These are phyloP conservation scores for Xanthoconium separans DNA, from an alignment of 1,284 basidiomycete genomes.

Conservation along the genomic window DNA sequence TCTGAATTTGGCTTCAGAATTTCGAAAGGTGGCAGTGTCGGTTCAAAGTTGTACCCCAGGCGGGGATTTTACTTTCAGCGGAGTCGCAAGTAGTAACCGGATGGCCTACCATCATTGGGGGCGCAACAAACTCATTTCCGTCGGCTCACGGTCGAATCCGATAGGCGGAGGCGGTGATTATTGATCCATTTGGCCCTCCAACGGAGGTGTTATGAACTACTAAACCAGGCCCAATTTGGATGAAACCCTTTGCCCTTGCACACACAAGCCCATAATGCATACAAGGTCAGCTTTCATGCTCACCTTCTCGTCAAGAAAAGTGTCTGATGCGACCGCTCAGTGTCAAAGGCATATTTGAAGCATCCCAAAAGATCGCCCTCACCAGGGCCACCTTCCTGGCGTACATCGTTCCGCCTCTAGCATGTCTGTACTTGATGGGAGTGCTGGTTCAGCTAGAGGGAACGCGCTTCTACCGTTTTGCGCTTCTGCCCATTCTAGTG, in stretches of 20 bases:
- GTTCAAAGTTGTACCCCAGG: too few species aligned
- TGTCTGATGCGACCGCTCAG: background rate
- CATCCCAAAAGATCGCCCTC: constrained; percentile 9
- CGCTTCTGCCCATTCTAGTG: constrained; percentile 24
- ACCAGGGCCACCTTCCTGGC: constrained; percentile 9
- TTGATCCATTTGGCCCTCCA: too few species aligned
- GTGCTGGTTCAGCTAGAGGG: constrained; percentile 30
- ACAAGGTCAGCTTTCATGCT: constrained; percentile 3
- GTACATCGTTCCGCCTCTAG: constrained; percentile 17
- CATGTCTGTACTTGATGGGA: constrained; percentile 24
- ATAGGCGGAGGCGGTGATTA: too few species aligned
- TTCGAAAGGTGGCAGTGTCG: too few species aligned
- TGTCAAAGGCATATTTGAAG: constrained; percentile 3
- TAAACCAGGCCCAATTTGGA: background rate
- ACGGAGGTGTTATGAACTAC: background rate
- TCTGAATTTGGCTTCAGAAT: too few species aligned
- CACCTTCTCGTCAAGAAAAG: background rate
- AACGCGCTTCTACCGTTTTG: constrained; percentile 22
- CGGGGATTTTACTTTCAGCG: too few species aligned
- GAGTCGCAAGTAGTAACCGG: too few species aligned
- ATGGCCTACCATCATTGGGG: too few species aligned
- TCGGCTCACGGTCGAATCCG: too few species aligned
- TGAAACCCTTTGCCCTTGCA: background rate
- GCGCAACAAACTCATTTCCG: too few species aligned
- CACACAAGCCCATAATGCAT: background rate